Evolutionary conservation across 176 grass and related monocot species (phyloP).

Genomic region (Poa pratensis): DNA sequence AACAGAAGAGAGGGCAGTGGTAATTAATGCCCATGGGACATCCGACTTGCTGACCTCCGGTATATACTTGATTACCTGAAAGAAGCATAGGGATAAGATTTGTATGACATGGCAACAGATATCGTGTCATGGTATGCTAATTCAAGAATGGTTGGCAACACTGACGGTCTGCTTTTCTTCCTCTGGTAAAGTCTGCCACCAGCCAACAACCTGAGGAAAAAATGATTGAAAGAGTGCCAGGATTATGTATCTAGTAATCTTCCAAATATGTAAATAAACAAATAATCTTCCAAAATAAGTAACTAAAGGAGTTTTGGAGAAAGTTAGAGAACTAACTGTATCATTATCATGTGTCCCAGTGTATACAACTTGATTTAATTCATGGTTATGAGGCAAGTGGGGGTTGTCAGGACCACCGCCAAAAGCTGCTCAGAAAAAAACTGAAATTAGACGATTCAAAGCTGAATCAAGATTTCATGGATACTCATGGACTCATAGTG

Average conservation of each 20-base stretch:
- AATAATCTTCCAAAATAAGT: background rate
- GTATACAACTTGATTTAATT: slow-evolving; percentile 94
- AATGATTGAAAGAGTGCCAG: slow-evolving; percentile 14
- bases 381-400: slow-evolving; percentile 94
- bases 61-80: slow-evolving; percentile 78
- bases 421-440: slow-evolving; percentile 57
- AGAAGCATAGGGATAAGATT: slow-evolving; percentile 25
- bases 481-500: background rate
- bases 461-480: background rate
- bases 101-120: background rate
- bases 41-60: slow-evolving; percentile 42
- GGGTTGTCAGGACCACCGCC: slow-evolving; percentile 83
- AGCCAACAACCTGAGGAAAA: slow-evolving; percentile 66
- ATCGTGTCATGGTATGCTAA: background rate
- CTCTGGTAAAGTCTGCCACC: slow-evolving; percentile 73
- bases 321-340: slow-evolving; percentile 59
- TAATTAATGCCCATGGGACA: slow-evolving; percentile 74
- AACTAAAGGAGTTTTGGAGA: background rate
- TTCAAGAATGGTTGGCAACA: slow-evolving; percentile 23
- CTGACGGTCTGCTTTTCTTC: slow-evolving; percentile 77
- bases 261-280: background rate
- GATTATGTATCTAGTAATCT: background rate
- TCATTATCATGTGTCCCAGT: slow-evolving; percentile 99
- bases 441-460: slow-evolving; percentile 4
- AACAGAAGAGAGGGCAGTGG: slow-evolving; percentile 66